phyloP scores from a whole-genome alignment of 73 alveolate genomes.

The Tetrahymena borealis region DNA sequence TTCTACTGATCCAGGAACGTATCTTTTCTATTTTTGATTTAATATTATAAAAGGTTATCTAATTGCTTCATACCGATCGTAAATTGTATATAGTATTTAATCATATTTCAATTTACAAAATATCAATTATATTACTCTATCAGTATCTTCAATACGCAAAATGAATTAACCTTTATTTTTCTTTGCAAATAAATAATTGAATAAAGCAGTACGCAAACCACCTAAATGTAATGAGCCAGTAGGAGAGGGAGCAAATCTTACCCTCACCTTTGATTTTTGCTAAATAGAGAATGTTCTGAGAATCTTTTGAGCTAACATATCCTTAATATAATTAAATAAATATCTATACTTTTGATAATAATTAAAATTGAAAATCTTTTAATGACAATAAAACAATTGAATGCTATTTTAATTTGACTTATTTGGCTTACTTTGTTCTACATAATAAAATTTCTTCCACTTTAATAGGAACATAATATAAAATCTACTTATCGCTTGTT shows the following conservation, averaged over 20 bases:
- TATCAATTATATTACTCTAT: constrained; percentile 19
- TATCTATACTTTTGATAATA: not conserved
- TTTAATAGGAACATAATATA: too few species aligned
- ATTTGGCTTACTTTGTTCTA: too few species aligned
- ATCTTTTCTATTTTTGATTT: constrained; percentile 24
- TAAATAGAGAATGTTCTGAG: not conserved
- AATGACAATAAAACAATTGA: too few species aligned
- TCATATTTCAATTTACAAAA: not conserved
- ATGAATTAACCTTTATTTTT: constrained; percentile 50
- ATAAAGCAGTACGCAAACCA: constrained; percentile 60
- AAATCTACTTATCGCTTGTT: too few species aligned
- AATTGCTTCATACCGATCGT: too few species aligned
- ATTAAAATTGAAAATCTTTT: too few species aligned
- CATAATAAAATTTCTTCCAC: too few species aligned
- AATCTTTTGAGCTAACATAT: not conserved
- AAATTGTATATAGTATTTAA: not conserved
- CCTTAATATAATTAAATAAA: not conserved
- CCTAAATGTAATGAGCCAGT: constrained; percentile 61
- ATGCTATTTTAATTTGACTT: too few species aligned
- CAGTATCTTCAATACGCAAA: constrained; percentile 59
- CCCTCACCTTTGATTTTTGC: constrained; percentile 12
- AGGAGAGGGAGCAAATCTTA: constrained; percentile 58
- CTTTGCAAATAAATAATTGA: constrained; percentile 57
- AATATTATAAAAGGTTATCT: too few species aligned
- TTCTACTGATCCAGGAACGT: constrained; percentile 49